phyloP scores from a whole-genome alignment of 306 rosid species.

The Medicago truncatula region DNA sequence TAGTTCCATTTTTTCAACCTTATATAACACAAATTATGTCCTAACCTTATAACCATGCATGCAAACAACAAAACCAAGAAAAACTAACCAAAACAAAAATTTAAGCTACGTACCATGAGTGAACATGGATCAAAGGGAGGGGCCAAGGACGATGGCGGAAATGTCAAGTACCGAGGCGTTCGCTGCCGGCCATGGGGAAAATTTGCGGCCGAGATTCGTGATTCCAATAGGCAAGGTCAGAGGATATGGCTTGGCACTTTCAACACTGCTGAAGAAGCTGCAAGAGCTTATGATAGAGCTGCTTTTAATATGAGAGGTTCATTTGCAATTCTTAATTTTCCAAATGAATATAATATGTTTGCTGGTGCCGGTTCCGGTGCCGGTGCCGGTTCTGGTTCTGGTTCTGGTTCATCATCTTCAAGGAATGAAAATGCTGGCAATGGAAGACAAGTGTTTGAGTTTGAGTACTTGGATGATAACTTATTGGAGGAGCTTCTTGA shows the following conservation, averaged over 20 bases:
- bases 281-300: constrained; percentile 87
- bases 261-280: constrained; percentile 92
- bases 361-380: constrained; percentile 37
- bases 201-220: constrained; percentile 91
- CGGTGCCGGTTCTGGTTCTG: constrained; percentile 6
- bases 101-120: constrained; percentile 36
- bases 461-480: constrained; percentile 78
- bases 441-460: constrained; percentile 68
- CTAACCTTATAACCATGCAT: constrained; percentile 50
- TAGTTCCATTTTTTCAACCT: constrained; percentile 30
- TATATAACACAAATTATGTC: constrained; percentile 41
- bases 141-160: constrained; percentile 46
- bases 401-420: constrained; percentile 28
- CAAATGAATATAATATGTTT: constrained; percentile 59
- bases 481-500: constrained; percentile 88
- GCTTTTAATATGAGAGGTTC: constrained; percentile 89
- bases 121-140: constrained; percentile 43
- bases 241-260: constrained; percentile 91
- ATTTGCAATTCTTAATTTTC: constrained; percentile 84
- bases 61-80: constrained; percentile 11
- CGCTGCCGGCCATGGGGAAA: constrained; percentile 90
- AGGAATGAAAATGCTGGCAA: constrained; percentile 34
- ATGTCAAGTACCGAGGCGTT: constrained; percentile 69
- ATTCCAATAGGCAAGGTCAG: constrained; percentile 68
- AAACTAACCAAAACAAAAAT: neutral